Base-by-base conservation (phyloP, 164 flowering plant species). In the Vitis labrusca region DNA sequence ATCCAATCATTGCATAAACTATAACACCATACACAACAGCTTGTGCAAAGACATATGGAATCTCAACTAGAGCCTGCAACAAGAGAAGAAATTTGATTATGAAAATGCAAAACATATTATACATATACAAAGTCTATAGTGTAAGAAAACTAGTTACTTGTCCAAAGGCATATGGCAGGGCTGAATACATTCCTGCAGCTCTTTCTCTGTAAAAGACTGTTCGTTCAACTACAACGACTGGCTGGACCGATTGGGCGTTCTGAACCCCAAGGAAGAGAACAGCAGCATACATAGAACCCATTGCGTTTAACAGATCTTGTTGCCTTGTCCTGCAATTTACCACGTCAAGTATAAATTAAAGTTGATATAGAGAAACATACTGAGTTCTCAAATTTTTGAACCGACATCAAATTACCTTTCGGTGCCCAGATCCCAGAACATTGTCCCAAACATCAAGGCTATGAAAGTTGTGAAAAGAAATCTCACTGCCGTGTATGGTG, bases 141-240 rank as follows among this genome's bases (percentile, higher is more conserved):
- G 2, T 8, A 0, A 56, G 14, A 14, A 44, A 16, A 9, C 5
- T 49, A 0, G 16, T n/a, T 73, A 81, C 84, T 82, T 81, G 84
- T 15, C 76, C 79, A 61, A 81, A 74, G 30, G 86, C 82, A 63
- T 83, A 83, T 51, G 86, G 81, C 50, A 80, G 23, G 48, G 84
- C 81, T 15, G 86, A 83, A 63, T 80, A 80, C 86, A 83, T 83
- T 65, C 86, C 86, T 3, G 86, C 83, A 50, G 83, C 83, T 70
- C 64, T 71, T 67, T 83, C 86, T 68, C 83, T 59, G 62, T 83
- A 83, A 65, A 83, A 83, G 66, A 83, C 82, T 2, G 84, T 80
- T 50, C 86, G 55, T 51, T 83, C 86, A 58, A 83, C 63, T 17
- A 81, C 80, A 12, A 80, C 79, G 0, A 83, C 82, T 2, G 84